phyloP scores from a whole-genome alignment of 108 stramenopile species.

The Discostella stelligeroides region DNA sequence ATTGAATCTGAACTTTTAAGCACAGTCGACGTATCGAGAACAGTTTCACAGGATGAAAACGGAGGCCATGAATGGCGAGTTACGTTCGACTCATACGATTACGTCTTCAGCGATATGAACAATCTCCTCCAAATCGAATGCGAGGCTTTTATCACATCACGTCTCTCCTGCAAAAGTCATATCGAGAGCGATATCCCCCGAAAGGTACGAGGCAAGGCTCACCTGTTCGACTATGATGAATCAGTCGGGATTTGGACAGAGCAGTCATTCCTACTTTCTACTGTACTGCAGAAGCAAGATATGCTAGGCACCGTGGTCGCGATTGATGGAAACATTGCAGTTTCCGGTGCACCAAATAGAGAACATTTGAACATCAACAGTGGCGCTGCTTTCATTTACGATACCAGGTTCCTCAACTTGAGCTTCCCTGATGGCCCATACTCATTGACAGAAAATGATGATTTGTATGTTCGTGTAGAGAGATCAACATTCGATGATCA shows the following conservation, averaged over 20 bases:
- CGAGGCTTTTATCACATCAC: slow-evolving; percentile 24
- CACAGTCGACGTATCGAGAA: slow-evolving; percentile 39
- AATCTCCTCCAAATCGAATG: slow-evolving; percentile 27
- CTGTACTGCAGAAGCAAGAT: slow-evolving; percentile 62
- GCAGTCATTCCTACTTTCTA: slow-evolving; percentile 65
- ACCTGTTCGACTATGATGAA: slow-evolving; percentile 60
- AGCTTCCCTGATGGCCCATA: slow-evolving; percentile 40
- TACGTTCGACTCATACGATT: slow-evolving; percentile 49
- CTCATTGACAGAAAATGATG: slow-evolving; percentile 60
- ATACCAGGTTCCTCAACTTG: slow-evolving; percentile 54
- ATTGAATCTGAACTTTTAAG: slow-evolving; percentile 51
- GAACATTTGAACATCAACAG: slow-evolving; percentile 63
- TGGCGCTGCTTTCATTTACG: slow-evolving; percentile 65
- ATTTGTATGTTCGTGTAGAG: slow-evolving; percentile 22
- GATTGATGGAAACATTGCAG: slow-evolving; percentile 39
- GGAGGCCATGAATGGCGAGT: slow-evolving; percentile 49
- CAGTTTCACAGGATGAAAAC: slow-evolving; percentile 26
- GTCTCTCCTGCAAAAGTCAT: slow-evolving; percentile 29
- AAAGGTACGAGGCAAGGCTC: slow-evolving; percentile 57
- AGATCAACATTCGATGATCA: slow-evolving; percentile 8
- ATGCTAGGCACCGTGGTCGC: slow-evolving; percentile 57
- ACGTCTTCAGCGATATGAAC: slow-evolving; percentile 12
- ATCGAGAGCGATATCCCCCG: slow-evolving; percentile 22
- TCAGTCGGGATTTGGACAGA: slow-evolving; percentile 44
- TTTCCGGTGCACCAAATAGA: slow-evolving; percentile 76